Conservation (phyloP, 2,329 filamentous ascomycete genomes). For the Xylariaceae sp. region DNA sequence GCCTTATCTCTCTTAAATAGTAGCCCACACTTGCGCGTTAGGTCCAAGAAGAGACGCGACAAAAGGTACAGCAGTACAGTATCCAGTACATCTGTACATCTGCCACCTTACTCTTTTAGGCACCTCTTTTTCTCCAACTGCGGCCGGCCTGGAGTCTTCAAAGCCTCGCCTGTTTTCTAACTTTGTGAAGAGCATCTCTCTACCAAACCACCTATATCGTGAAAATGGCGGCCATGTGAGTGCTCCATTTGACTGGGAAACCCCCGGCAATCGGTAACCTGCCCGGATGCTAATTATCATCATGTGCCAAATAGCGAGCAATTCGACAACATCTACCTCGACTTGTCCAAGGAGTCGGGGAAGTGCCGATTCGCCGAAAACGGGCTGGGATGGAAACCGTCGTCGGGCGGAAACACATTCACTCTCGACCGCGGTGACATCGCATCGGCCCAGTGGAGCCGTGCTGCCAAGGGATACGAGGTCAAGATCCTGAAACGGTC, state of each 20-base stretch:
- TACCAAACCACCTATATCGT: slow-evolving; percentile 2
- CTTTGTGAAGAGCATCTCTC: slow-evolving; percentile 3
- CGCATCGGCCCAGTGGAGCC: slow-evolving; percentile 85
- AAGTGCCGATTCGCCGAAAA: slow-evolving; percentile 94
- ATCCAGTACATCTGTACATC: too few species aligned
- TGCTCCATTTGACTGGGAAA: not conserved
- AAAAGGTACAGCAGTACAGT: too few species aligned
- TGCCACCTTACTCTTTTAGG: slow-evolving; percentile 11
- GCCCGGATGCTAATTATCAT: slow-evolving; percentile 9
- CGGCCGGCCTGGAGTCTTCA: not conserved
- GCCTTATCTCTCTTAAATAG: too few species aligned
- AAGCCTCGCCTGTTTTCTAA: slow-evolving; percentile 3
- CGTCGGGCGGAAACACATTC: slow-evolving; percentile 82
- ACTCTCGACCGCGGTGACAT: slow-evolving; percentile 87
- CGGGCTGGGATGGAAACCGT: slow-evolving; percentile 92
- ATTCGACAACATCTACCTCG: slow-evolving; percentile 95
- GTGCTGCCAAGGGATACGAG: slow-evolving; percentile 86
- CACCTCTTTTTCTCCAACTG: not conserved
- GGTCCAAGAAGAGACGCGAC: too few species aligned
- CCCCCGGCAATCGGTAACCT: not conserved
- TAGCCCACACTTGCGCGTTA: too few species aligned
- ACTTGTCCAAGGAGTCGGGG: slow-evolving; percentile 86
- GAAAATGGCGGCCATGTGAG: slow-evolving; percentile 28
- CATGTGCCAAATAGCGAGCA: slow-evolving; percentile 58
- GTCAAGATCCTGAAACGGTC: slow-evolving; percentile 84